Percentiles rank a stretch among this genome's conserved stretches.
Conservation (phyloP, 176 grass and related monocot genomes). For the Guadua angustifolia region DNA sequence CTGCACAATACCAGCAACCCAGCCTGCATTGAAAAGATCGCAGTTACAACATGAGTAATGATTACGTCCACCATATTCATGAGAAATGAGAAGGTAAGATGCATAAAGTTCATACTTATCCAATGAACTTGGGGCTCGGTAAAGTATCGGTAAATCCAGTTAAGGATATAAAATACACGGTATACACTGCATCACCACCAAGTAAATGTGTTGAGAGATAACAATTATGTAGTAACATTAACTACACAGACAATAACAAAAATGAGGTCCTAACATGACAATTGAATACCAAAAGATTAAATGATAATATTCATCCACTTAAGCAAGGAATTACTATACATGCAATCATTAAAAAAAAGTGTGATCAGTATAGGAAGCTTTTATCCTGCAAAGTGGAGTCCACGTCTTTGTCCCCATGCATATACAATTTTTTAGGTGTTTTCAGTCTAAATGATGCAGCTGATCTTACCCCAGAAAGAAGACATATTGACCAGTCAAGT, state of each 20-base stretch:
- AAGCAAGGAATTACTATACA: neutral
- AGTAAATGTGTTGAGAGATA: constrained; percentile 27
- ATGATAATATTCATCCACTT: constrained; percentile 1
- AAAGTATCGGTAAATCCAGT: constrained; percentile 93
- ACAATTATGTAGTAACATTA: neutral
- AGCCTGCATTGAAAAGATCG: constrained; percentile 53
- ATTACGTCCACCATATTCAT: neutral
- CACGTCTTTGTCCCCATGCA: neutral
- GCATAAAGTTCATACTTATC: constrained; percentile 71
- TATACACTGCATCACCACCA: constrained; percentile 78
- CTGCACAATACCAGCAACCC: constrained; percentile 80
- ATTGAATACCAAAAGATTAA: neutral
- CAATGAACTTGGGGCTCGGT: constrained; percentile 81
- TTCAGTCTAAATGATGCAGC: neutral
- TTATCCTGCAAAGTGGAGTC: neutral
- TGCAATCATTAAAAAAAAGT: neutral
- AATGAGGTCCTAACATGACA: neutral
- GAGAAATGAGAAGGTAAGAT: neutral
- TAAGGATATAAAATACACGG: constrained; percentile 85
- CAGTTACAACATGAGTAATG: constrained; percentile 4
- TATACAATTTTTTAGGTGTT: neutral
- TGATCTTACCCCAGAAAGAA: constrained; percentile 88
- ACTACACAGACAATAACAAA: neutral
- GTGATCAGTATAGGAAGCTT: neutral
- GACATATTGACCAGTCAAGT: constrained; percentile 95